Base-by-base conservation (phyloP, 257 asterid species). In the Rhazya stricta region DNA sequence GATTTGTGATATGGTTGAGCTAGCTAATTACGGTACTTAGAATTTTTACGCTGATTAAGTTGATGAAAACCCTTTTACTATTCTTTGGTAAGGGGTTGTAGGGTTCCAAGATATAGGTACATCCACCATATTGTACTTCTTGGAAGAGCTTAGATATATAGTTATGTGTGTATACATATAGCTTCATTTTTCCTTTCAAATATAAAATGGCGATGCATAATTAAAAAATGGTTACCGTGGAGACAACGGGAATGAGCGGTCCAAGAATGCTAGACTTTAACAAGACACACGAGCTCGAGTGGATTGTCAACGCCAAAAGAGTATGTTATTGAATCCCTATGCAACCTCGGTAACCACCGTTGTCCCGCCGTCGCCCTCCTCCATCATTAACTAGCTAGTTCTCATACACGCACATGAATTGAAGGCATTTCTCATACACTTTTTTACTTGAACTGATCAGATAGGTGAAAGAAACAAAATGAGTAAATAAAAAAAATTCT, bases 191-290 rank as follows among this genome's bases (percentile, higher is more conserved):
- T 51, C n/a, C 9, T 68, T 68, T 5, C 42, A 32, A 69, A 30
- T 21, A 4, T 43, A 57, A 25, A 56, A 25, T 6, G 46, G 23
- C 4, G 36, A 34, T 53, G 34, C 32, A 53, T 21, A 54, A n/a
- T 34, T 45, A 23, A 72, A 58, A 37, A 51, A 37, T 27, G 53
- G 56, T 36, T 71, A 83, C 62, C 81, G 80, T 73, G 84, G 78
- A 82, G 88, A 86, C 95, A 87, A 61, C 81, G 89, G 76, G 37
- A 73, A 78, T 78, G 75, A 57, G 83, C 53, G 69, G 41, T 79
- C 74, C 87, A 79, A 85, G 83, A 84, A 80, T 90, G 96, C 81
- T 76, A 66, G 81, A 61, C 83, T 80, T 85, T 85, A 84, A 81
- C 81, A 65, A 48, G 90, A 85, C 91, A 88, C 60, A 48, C 71